Conservation (phyloP, 768 basidiomycete genomes). For the Phaffia tasmanica region DNA sequence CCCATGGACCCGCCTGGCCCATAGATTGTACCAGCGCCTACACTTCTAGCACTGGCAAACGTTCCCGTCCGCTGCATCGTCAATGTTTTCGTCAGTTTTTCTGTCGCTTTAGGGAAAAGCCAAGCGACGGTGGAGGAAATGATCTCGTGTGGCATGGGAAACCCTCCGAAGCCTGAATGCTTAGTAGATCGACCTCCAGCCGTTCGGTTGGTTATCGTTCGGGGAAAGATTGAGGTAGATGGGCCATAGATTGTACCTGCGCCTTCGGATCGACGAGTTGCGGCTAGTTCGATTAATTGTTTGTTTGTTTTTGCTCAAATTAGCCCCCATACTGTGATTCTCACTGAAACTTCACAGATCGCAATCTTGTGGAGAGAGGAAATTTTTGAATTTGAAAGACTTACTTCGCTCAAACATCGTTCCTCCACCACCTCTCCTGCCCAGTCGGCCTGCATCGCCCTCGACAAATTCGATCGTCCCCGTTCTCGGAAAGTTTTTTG, state of each 20-base stretch:
- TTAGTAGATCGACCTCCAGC: constrained; percentile 27
- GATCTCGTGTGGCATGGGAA: constrained; percentile 37
- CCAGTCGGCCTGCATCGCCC: neutral
- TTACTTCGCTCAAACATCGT: constrained; percentile 21
- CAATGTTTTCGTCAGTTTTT: constrained; percentile 53
- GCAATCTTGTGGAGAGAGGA: too few relatives aligned
- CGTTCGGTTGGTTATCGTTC: constrained; percentile 33
- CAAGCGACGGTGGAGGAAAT: constrained; percentile 45
- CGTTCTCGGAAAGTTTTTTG: constrained; percentile 29
- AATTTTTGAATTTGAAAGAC: constrained; percentile 2
- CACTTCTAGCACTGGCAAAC: constrained; percentile 21
- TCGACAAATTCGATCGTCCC: constrained; percentile 27
- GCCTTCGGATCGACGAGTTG: constrained; percentile 17
- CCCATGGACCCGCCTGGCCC: constrained; percentile 19
- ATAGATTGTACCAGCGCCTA: constrained; percentile 17
- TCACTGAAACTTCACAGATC: neutral
- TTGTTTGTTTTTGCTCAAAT: too few relatives aligned
- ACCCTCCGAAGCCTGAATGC: constrained; percentile 37
- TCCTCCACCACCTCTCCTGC: constrained; percentile 12
- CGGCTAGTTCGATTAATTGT: neutral
- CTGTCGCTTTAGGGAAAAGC: constrained; percentile 55
- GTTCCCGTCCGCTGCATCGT: constrained; percentile 66
- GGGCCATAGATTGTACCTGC: constrained; percentile 10
- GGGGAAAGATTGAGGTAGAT: constrained; percentile 29
- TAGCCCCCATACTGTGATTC: neutral